Evolutionary conservation across 768 basidiomycete genomes (phyloP), one percentile per base, ranked within the genome.

Genomic region (Amanita inopinata): DNA sequence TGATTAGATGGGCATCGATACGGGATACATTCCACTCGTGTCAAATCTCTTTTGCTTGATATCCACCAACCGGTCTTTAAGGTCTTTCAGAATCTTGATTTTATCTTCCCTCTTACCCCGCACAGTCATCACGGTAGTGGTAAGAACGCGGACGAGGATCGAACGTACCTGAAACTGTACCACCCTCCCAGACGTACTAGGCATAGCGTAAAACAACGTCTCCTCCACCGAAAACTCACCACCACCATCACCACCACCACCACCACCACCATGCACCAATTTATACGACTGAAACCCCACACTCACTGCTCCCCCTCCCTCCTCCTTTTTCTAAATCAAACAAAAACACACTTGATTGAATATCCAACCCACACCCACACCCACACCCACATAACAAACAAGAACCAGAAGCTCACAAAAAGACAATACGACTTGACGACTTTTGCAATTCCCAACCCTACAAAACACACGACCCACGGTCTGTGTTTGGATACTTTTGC

Each of bases 171-270:
- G 82, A 51, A 82, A 80, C n/a, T 67, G 61, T 9, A 78, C 75
- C 0, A 89, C 83, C 5, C 76, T 67, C 0, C 80, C 86, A 0
- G 86, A 90, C 0, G 85, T 86, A 51, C 78, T 82, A 0, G 85
- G 83, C 23, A 83, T 69, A 2, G 81, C 79, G 54, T 76, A 90
- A 55, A 92, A 76, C 0, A 89, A 53, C 0, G 84, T 87, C 53
- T 83, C 82, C 3, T 10, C 17, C 25, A 48, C 17, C 14, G 38
- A 11, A 7, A 27, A 24, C 15, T 20, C 12, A 25, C 30, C 36
- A 15, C 20, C 1, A 12, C 18, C 14, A 6, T 35, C 7, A 19
- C 40, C 36, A 27, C 18, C 40, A 54, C 49, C 46, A 44, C 19
- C 8, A 56, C 48, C 38, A 45, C 56, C 41, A 11, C 51, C 12